Base-by-base conservation (phyloP, 306 rosid species). In the Trifolium dubium region DNA sequence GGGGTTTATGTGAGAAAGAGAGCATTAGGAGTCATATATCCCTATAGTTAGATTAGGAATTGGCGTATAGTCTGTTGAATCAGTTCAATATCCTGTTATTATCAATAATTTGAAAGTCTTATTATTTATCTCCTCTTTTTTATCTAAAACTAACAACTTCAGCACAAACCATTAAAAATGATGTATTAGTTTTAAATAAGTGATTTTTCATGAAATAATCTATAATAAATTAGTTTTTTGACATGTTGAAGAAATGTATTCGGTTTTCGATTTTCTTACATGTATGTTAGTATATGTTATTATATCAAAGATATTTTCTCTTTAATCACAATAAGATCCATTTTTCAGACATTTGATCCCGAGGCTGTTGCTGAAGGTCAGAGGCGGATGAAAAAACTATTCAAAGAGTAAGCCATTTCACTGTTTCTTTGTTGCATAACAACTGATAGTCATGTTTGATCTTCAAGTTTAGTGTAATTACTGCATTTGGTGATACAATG, bases 311-410 rank as follows among this genome's bases (percentile, higher is more conserved):
- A 4, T 28, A 44, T 40, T 61, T 55, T 70, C 39, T 69, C 61
- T 69, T 55, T 43, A 18, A 69, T 76, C 64, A 4, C 74, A 12
- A 4, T 31, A 54, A 31, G 70, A 67, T 82, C 43, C 9, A 15
- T 68, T 61, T 78, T 78, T 64, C 77, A 82, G 85, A 28, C 56
- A 50, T 41, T 35, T 73, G 81, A 81, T 64, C 84, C 84, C 10
- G 12, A 1, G 3, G 79, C 80, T 53, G 4, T 35, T 32, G 49
- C 50, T 35, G 79, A 73, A 67, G 77, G 77, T 73, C 77, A 73
- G 64, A 8, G 15, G 76, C 17, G 46, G 80, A 73, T 73, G 80
- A 44, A 77, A 44, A 53, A 68, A 65, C 73, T 82, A 46, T 77
- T 77, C 64, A 54, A 77, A 18, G 65, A 82, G 85, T 82, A 77